phyloP scores from a whole-genome alignment of 2,329 filamentous ascomycete genomes.

The Exophiala aquamarina region DNA sequence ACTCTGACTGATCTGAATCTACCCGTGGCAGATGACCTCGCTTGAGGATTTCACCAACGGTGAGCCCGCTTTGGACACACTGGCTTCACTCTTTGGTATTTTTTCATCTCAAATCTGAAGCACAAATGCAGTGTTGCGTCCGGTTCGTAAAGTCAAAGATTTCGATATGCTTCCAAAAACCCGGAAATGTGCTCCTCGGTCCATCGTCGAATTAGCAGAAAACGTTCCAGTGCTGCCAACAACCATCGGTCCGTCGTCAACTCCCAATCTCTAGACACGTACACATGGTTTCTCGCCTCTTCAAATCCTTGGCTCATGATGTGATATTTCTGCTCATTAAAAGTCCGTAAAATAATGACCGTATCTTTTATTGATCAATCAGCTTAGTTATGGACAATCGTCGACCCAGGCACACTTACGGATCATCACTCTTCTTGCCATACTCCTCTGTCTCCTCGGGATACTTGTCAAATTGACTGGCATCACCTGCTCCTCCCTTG shows the following conservation, averaged over 20 bases:
- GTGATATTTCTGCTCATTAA: slow-evolving; percentile 37
- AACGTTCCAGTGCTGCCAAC: no score
- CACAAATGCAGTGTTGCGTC: not conserved
- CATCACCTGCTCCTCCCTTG: slow-evolving; percentile 88
- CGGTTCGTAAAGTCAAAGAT: not conserved
- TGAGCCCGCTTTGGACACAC: not conserved
- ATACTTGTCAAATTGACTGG: slow-evolving; percentile 97
- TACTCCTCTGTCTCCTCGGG: slow-evolving; percentile 96
- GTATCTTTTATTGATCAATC: slow-evolving; percentile 50
- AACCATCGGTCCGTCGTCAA: not conserved
- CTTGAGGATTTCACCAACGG: not conserved
- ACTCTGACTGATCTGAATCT: no score
- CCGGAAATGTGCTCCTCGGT: not conserved
- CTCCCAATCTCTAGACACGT: no score
- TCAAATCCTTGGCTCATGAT: not conserved
- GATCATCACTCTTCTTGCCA: slow-evolving; percentile 73
- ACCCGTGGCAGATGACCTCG: no score
- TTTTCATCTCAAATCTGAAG: slow-evolving; percentile 1
- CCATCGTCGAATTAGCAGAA: not conserved
- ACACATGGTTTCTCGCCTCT: not conserved
- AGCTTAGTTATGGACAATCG: slow-evolving; percentile 9
- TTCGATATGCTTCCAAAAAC: no score
- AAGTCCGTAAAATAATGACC: slow-evolving; percentile 76
- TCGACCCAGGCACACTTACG: slow-evolving; percentile 61
- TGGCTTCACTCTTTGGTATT: not conserved